phyloP scores from a whole-genome alignment of 495 filamentous ascomycete species.

The Penicillium parvum region DNA sequence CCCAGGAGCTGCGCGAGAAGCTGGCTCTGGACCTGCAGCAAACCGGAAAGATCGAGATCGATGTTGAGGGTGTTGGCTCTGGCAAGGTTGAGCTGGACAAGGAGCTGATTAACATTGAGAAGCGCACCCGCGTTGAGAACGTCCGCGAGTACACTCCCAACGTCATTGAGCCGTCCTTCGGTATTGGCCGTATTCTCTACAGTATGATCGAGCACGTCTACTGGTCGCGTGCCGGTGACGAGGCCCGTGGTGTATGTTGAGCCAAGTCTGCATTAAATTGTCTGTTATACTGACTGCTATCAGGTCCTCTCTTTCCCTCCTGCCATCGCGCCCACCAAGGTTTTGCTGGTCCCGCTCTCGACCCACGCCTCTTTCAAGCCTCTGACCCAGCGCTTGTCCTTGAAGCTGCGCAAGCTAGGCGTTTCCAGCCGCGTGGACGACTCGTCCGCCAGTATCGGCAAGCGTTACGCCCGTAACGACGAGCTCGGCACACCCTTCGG shows the following conservation, averaged over 20 bases:
- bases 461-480: slow-evolving; percentile 62
- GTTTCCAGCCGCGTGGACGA: slow-evolving; percentile 63
- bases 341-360: slow-evolving; percentile 64
- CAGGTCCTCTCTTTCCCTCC: slow-evolving; percentile 67
- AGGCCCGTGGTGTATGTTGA: slow-evolving; percentile 57
- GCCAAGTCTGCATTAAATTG: slow-evolving; percentile 3
- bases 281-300: background rate
- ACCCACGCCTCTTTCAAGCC: slow-evolving; percentile 55
- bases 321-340: slow-evolving; percentile 62
- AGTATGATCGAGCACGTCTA: slow-evolving; percentile 74
- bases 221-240: slow-evolving; percentile 64
- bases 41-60: slow-evolving; percentile 61
- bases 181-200: slow-evolving; percentile 77
- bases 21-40: slow-evolving; percentile 59
- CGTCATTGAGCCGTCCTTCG: slow-evolving; percentile 82
- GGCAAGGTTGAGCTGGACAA: slow-evolving; percentile 67
- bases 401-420: slow-evolving; percentile 52
- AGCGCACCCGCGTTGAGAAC: slow-evolving; percentile 63
- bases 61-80: slow-evolving; percentile 58
- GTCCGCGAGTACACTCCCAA: slow-evolving; percentile 75
- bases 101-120: slow-evolving; percentile 67
- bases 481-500: slow-evolving; percentile 64
- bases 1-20: slow-evolving; percentile 67
- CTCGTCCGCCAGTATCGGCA: slow-evolving; percentile 64
- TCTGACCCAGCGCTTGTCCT: slow-evolving; percentile 45